A percentile compares a stretch with the other conserved stretches of the same genome.
Evolutionary conservation across 306 rosid species (phyloP).

Genomic region (Nissolia schottii): DNA sequence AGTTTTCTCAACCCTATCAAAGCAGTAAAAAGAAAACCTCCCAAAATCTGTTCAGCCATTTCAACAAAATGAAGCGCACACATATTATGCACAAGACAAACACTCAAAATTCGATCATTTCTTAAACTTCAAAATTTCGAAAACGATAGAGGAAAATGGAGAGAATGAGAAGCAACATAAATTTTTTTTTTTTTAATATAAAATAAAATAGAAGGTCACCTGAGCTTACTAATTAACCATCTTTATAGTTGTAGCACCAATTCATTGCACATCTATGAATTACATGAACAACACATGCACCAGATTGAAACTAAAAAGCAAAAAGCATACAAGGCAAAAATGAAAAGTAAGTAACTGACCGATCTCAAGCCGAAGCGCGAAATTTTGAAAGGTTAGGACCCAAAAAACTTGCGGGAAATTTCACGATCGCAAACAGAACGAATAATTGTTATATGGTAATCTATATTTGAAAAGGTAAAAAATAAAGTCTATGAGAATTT

Average conservation of each 20-base stretch:
- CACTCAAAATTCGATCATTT: neutral
- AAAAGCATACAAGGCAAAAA: neutral
- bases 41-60: neutral
- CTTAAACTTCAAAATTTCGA: too few species aligned
- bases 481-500: too few species aligned
- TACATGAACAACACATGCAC: neutral
- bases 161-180: neutral
- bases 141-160: neutral
- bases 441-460: neutral
- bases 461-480: too few species aligned
- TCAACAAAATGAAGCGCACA: neutral
- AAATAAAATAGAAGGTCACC: neutral
- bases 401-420: neutral
- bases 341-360: conserved; percentile 38
- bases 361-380: conserved; percentile 30
- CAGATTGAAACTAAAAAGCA: neutral
- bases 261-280: neutral
- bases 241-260: neutral
- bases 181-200: too few species aligned
- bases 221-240: neutral
- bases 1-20: neutral
- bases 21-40: neutral
- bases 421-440: neutral
- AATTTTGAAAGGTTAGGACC: conserved; percentile 32
- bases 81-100: neutral